Evolutionary conservation across 805 yeast genomes (phyloP).

Genomic region (Metschnikowia sp.): DNA sequence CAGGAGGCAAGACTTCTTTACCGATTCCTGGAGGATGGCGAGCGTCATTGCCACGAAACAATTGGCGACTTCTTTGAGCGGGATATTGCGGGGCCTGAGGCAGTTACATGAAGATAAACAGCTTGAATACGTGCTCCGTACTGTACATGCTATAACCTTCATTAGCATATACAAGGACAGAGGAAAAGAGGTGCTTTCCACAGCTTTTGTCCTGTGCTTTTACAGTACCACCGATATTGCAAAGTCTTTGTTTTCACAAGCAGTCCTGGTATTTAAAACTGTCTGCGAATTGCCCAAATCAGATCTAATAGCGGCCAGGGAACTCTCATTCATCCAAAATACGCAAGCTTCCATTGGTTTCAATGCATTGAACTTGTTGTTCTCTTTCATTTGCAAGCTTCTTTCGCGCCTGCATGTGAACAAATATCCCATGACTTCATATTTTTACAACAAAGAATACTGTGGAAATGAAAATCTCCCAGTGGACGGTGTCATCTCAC

Average conservation of each 20-base stretch:
- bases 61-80: conserved; percentile 24
- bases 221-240: conserved; percentile 32
- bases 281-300: conserved; percentile 1
- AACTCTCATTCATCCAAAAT: conserved; percentile 2
- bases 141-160: conserved; percentile 33
- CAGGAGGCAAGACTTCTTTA: conserved; percentile 43
- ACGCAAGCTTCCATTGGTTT: conserved; percentile 6
- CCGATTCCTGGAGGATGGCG: conserved; percentile 32
- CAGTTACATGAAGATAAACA: conserved; percentile 16
- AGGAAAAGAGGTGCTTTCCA: conserved; percentile 26
- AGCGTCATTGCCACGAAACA: conserved; percentile 41
- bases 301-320: neutral
- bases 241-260: neutral
- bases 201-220: conserved; percentile 45
- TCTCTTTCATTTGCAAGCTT: conserved; percentile 2
- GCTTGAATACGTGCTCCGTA: conserved; percentile 31
- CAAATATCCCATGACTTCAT: conserved; percentile 5
- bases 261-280: conserved; percentile 4
- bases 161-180: conserved; percentile 22
- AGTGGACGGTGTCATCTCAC: conserved; percentile 8
- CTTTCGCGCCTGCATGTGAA: conserved; percentile 2
- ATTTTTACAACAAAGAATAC: conserved; percentile 13
- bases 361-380: neutral
- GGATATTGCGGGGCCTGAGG: conserved; percentile 20
- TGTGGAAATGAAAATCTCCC: conserved; percentile 10